Conservation (phyloP, 768 basidiomycete genomes). For the Rhodotorula sphaerocarpa region DNA sequence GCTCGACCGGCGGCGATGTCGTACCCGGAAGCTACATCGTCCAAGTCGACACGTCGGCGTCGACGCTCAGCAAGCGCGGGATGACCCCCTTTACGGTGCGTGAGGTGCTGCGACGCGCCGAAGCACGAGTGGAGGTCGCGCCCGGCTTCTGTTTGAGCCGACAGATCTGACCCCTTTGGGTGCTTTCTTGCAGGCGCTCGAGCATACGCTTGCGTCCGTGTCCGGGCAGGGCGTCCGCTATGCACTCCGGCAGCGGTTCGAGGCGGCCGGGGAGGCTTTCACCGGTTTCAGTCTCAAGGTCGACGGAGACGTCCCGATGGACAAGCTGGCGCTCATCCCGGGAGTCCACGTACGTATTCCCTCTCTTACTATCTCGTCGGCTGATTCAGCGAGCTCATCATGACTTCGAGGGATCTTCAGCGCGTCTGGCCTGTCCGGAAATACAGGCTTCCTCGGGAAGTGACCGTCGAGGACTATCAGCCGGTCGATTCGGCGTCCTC, state of each 20-base stretch:
- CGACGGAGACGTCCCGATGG: not conserved
- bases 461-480: not conserved
- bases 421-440: slow-evolving; percentile 11
- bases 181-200: slow-evolving; percentile 4
- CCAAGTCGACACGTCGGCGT: slow-evolving; percentile 4
- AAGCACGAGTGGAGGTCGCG: too few species aligned
- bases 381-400: not conserved
- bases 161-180: not conserved
- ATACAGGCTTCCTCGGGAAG: not conserved
- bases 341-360: slow-evolving; percentile 19
- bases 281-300: slow-evolving; percentile 26
- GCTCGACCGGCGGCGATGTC: not conserved
- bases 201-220: slow-evolving; percentile 17
- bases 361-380: not conserved
- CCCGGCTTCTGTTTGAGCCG: not conserved
- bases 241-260: slow-evolving; percentile 12
- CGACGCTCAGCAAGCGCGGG: slow-evolving; percentile 16
- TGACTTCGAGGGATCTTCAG: not conserved
- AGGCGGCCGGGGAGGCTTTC: slow-evolving; percentile 15
- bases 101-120: not conserved
- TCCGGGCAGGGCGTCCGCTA: not conserved
- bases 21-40: slow-evolving; percentile 16
- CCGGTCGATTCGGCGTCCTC: not conserved
- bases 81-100: slow-evolving; percentile 9
- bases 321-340: slow-evolving; percentile 3